These are phyloP conservation scores for Tinospora cordifolia DNA, from an alignment of 164 flowering plant genomes.

Conservation along the genomic window DNA sequence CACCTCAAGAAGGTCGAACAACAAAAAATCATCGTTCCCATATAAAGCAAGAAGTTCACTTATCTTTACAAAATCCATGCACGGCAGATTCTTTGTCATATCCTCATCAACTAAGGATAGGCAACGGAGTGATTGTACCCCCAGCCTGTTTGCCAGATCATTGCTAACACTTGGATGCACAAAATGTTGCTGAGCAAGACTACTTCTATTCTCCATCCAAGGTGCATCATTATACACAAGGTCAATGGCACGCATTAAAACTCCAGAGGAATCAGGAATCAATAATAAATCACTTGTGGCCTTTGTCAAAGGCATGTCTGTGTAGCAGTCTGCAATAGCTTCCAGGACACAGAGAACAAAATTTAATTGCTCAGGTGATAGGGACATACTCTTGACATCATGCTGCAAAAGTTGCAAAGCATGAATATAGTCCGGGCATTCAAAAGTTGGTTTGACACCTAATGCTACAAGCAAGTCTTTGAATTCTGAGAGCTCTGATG, in stretches of 20 bases:
- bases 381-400: constrained; percentile 48
- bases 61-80: constrained; percentile 72
- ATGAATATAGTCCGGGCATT: constrained; percentile 49
- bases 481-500: constrained; percentile 76
- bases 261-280: constrained; percentile 73
- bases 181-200: constrained; percentile 43
- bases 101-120: constrained; percentile 81
- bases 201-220: constrained; percentile 76
- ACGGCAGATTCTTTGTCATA: constrained; percentile 78
- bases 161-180: constrained; percentile 71
- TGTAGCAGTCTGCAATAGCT: constrained; percentile 65
- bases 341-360: constrained; percentile 81
- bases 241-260: constrained; percentile 44
- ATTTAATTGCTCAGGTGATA: constrained; percentile 66
- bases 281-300: constrained; percentile 32
- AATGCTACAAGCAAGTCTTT: constrained; percentile 64
- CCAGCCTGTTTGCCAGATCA: constrained; percentile 74
- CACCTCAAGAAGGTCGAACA: constrained; percentile 89
- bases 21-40: constrained; percentile 56
- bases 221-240: constrained; percentile 95
- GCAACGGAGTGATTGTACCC: constrained; percentile 75
- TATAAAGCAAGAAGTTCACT: constrained; percentile 52
- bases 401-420: constrained; percentile 54
- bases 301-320: constrained; percentile 40
- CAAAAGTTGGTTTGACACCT: constrained; percentile 73